A percentile compares a stretch with the other conserved stretches of the same genome.
These are phyloP conservation scores for Fraxinus sp. DNA, from an alignment of 305 asterid genomes.

Conservation along the genomic window DNA sequence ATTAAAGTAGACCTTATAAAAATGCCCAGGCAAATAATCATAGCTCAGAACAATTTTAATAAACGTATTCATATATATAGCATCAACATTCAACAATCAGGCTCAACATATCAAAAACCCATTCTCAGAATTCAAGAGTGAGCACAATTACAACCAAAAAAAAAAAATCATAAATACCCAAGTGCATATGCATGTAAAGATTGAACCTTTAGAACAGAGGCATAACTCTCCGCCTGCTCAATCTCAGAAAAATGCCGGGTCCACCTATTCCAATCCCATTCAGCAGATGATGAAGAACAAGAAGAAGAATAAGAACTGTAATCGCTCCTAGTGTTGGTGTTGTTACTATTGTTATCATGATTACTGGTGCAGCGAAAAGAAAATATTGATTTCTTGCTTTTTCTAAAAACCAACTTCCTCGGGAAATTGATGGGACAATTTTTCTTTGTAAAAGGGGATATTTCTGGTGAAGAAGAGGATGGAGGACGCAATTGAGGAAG, in stretches of 20 bases:
- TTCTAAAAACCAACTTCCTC: slow-evolving; percentile 30
- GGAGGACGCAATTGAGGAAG: slow-evolving; percentile 50
- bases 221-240: slow-evolving; percentile 80
- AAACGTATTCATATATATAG: not conserved
- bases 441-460: slow-evolving; percentile 32
- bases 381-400: slow-evolving; percentile 37
- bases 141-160: not conserved
- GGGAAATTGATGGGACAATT: slow-evolving; percentile 33
- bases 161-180: not conserved
- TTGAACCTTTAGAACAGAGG: slow-evolving; percentile 73
- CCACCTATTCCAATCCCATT: slow-evolving; percentile 97
- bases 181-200: not conserved
- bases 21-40: not conserved
- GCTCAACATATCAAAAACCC: slow-evolving; percentile 5
- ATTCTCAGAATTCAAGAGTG: not conserved
- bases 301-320: slow-evolving; percentile 32
- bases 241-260: slow-evolving; percentile 79
- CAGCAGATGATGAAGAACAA: slow-evolving; percentile 37
- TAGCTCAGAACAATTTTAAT: not conserved
- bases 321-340: slow-evolving; percentile 23
- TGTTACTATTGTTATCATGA: slow-evolving; percentile 20
- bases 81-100: not conserved
- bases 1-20: not conserved
- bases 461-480: slow-evolving; percentile 32
- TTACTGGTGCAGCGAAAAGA: slow-evolving; percentile 46